Base-by-base conservation (phyloP, 2,329 filamentous ascomycete genomes). In the Epichloe hybrida region DNA sequence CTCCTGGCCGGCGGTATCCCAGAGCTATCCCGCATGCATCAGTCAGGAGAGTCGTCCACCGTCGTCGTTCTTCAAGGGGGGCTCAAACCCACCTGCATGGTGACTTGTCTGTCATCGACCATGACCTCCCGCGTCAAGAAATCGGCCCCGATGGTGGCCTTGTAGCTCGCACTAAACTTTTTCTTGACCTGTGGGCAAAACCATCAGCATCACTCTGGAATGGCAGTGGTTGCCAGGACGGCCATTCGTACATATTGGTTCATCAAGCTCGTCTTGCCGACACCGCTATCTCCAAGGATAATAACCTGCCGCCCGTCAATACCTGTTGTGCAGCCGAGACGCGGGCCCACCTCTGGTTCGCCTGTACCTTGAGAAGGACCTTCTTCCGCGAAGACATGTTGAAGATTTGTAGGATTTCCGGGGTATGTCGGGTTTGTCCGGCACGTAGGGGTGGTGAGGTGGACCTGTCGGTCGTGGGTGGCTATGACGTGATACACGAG, bases 191-290 rank as follows among this genome's bases (percentile, higher is more conserved):
- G 59, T 59, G 53, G 35, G 37, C 23, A 12, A 44, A 42, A 23
- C 45, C 50, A 59, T 59, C 43, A 50, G 54, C 38, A 48, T 39
- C 21, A n/a, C 15, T 36, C 34, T 43, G 9, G n/a, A 27, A 37
- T 2, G 37, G 17, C 39, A 13, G 34, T 36, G 21, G 47, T 37
- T 40, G 43, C 41, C 44, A 53, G 50, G 53, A 50, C 55, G 46
- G 52, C 62, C 27, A 36, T 41, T 54, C 86, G 69, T 82, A 97
- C 93, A 87, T 97, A 98, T 97, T 98, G 93, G 75, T 98, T 98
- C 93, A 98, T 98, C 80, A 98, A 83, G 72, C 89, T 96, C 55
- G 93, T 98, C 80, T 98, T 98, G 69, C 93, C 93, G 56, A 98
- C 93, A 73, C 93, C 93, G 71, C 91, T 97, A 71, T 98, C 93